Base-by-base conservation (phyloP, 2,329 filamentous ascomycete species). In the Aspergillus pseudoglaucus region DNA sequence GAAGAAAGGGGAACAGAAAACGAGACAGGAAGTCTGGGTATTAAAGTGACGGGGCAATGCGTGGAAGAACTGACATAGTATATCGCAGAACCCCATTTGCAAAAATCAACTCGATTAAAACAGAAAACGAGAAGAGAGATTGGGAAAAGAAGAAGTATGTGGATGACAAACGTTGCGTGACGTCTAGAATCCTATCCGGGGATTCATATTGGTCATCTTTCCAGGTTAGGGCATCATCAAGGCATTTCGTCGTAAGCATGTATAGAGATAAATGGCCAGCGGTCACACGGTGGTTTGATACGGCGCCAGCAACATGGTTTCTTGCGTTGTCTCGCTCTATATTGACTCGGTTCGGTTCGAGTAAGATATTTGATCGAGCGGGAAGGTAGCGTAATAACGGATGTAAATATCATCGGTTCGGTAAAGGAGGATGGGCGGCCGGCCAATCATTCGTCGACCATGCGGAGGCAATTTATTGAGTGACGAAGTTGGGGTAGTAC, bases 401-500 rank as follows among this genome's bases (percentile, higher is more conserved):
- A 37, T n/a, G 33, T n/a, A 10, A 17, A 17, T 37, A 10, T 12
- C 15, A 9, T 22, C 37, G 15, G 5, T 12, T 18, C 10, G 10
- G 18, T 22, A 18, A 15, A 30, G 40, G 10, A 42, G 20, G 42
- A 32, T 20, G 27, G 22, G 6, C 10, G 42, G 12, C 44, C 48
- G 50, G 54, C 48, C 45, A 53, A 51, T 46, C 48, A 55, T 46
- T 48, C 23, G 44, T 45, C 43, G 44, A 46, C 30, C 42, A 47
- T 42, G 46, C 15, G 30, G 18, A 38, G 17, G 43, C 17, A 17
- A 35, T 32, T 55, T 53, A 62, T 57, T 62, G 61, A 50, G 56
- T 59, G 48, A 64, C 58, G 43, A 64, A 62, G 47, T 55, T 59
- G 35, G 57, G 59, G 48, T 65, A 63, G 45, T 66, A 66, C 22